Evolutionary conservation across 2,329 filamentous ascomycete species (phyloP), one percentile per base, ranked within the genome.

Genomic region (Fusarium pseudocircinatum): DNA sequence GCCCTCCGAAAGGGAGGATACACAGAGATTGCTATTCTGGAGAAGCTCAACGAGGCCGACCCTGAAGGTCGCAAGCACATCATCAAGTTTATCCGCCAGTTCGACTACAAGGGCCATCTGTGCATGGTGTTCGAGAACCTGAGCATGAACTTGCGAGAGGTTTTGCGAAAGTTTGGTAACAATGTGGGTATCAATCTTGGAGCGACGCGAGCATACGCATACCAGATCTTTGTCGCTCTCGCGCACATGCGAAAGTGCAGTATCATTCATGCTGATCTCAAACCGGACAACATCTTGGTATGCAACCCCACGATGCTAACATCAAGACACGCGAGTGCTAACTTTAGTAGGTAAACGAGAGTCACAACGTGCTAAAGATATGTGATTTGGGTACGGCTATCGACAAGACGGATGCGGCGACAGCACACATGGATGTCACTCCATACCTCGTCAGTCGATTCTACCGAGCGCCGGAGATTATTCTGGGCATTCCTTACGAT

Each of bases 61-160:
- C 91, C 93, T 1, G 94, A 97, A 32, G 93, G 96, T 79, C 95
- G 94, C 82, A 97, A 96, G 81, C 95, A 98, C 81, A 89, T 98
- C 78, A 94, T 99, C 80, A 93, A 93, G 77, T 92, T 98, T 60
- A 90, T 97, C 78, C 90, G 94, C 44, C 89, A 92, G 43, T 99
- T 99, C 78, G 95, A 97, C 78, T 95, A 97, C 85, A 97, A 97
- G 80, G 93, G 93, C 2, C 96, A 99, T 84, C 84, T 99, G 53
- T 99, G 96, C 83, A 95, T 99, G 88, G 94, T 95, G 1, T 99
- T 99, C 82, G 96, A 99, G 83, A 96, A 97, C 80, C 87, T 99
- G 74, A 93, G 94, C 80, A 91, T 97, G 85, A 98, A 99, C 79
- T 84, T 99, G 65, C 92, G 97, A 73, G 96, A 98, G 80, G 93